Evolutionary conservation across 2,329 filamentous ascomycete genomes (phyloP).

Genomic region (Cryphonectria parasitica): DNA sequence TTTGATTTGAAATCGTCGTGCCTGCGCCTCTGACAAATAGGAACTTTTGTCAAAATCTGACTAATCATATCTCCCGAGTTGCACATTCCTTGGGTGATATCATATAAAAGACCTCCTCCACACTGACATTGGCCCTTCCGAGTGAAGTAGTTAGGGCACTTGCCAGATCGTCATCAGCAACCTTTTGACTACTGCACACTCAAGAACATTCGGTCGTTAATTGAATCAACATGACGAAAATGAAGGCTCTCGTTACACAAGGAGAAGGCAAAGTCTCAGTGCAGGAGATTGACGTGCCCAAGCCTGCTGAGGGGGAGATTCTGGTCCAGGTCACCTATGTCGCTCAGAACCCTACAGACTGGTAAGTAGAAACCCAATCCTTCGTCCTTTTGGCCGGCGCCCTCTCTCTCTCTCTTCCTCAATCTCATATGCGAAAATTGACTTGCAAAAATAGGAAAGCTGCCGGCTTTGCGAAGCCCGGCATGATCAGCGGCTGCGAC

Average conservation of each 20-base stretch:
- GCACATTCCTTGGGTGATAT: background rate
- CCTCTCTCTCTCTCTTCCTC: no score
- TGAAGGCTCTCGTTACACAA: conserved; percentile 45
- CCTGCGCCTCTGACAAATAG: background rate
- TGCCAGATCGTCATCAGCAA: background rate
- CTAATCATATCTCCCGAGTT: background rate
- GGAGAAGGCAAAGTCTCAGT: conserved; percentile 37
- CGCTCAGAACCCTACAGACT: conserved; percentile 43
- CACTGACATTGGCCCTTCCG: background rate
- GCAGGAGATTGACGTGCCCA: conserved; percentile 37
- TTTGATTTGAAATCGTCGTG: conserved; percentile 4
- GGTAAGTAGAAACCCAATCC: conserved; percentile 25
- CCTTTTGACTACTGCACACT: background rate
- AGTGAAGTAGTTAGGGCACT: no score
- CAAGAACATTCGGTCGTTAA: background rate
- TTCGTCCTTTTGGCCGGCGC: background rate
- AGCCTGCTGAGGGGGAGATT: conserved; percentile 38
- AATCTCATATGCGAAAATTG: background rate
- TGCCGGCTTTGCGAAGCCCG: conserved; percentile 29
- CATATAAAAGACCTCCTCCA: background rate
- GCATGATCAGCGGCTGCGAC: conserved; percentile 40
- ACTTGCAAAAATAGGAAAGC: conserved; percentile 31
- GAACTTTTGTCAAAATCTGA: background rate
- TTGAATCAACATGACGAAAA: conserved; percentile 26
- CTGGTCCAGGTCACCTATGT: conserved; percentile 39